A percentile compares a stretch with the other conserved stretches of the same genome.
phyloP scores from a whole-genome alignment of 1,139 yeast genomes.

The Pichia sp. region DNA sequence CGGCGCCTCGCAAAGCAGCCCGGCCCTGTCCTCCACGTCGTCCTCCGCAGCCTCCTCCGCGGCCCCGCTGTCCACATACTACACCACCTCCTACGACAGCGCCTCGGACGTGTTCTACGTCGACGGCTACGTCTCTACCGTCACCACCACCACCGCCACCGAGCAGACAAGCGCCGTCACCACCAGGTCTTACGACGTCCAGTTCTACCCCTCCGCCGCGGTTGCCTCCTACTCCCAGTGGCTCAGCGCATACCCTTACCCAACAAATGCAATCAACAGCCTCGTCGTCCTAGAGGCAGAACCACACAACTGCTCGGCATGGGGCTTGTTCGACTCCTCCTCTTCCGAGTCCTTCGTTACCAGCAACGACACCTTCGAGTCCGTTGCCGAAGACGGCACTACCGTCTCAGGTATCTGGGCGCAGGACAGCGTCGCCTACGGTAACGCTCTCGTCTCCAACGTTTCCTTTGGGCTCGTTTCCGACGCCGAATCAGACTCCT shows the following conservation, averaged over 20 bases:
- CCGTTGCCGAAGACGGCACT: slow-evolving; percentile 55
- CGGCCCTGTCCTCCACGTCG: background rate
- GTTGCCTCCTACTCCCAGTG: slow-evolving; percentile 8
- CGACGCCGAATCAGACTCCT: slow-evolving; percentile 43
- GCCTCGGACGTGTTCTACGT: slow-evolving; percentile 12
- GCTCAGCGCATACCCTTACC: slow-evolving; percentile 12
- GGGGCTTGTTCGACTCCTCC: slow-evolving; percentile 46
- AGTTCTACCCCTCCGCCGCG: slow-evolving; percentile 13
- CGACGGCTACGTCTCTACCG: slow-evolving; percentile 13
- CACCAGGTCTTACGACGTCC: slow-evolving; percentile 9
- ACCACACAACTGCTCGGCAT: slow-evolving; percentile 32
- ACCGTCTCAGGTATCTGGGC: slow-evolving; percentile 62
- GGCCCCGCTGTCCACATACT: slow-evolving; percentile 8
- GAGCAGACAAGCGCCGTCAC: background rate
- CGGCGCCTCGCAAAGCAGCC: background rate
- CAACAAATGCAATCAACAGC: slow-evolving; percentile 33
- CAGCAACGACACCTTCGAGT: slow-evolving; percentile 43
- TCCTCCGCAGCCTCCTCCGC: background rate
- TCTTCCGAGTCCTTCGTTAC: slow-evolving; percentile 42
- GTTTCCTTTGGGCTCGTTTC: slow-evolving; percentile 55
- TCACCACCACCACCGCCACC: slow-evolving; percentile 6
- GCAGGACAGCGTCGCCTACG: slow-evolving; percentile 44
- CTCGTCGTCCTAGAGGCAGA: slow-evolving; percentile 19
- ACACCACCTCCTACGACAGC: slow-evolving; percentile 8
- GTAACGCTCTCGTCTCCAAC: slow-evolving; percentile 38